Evolutionary conservation across 1,284 basidiomycete species (phyloP).

Genomic region (Pseudozyma sp.): DNA sequence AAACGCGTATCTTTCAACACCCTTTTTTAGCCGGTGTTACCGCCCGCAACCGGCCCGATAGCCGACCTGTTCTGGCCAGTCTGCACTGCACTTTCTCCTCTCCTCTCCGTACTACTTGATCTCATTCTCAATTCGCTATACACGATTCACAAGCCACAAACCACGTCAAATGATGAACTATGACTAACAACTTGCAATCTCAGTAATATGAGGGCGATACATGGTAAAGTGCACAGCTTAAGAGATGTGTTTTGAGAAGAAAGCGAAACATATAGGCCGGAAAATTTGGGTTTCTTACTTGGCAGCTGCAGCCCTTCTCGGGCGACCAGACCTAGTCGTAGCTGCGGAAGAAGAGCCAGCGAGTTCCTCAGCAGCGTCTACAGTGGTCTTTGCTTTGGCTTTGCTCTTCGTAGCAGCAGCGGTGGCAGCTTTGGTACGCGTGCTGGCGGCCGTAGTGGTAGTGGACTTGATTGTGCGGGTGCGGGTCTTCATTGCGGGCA

Average conservation of each 20-base stretch:
- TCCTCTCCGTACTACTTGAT: too few species aligned
- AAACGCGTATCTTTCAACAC: too few species aligned
- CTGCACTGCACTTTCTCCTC: too few species aligned
- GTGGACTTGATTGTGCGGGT: background rate
- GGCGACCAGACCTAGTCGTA: conserved; percentile 25
- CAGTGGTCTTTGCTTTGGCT: background rate
- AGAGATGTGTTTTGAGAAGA: background rate
- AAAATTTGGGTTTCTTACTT: conserved; percentile 10
- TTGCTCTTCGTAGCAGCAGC: conserved; percentile 8
- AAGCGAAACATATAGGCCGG: background rate
- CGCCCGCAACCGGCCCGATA: too few species aligned
- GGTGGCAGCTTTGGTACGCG: conserved; percentile 1
- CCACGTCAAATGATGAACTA: too few species aligned
- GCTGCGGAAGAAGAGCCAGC: conserved; percentile 16
- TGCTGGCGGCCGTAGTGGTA: background rate
- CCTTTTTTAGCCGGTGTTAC: background rate
- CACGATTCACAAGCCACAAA: too few species aligned
- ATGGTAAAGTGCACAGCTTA: background rate
- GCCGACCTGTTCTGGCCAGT: too few species aligned
- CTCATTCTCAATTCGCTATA: too few species aligned
- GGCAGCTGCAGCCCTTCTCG: conserved; percentile 17
- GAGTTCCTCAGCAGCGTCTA: conserved; percentile 4
- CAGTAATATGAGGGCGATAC: too few species aligned
- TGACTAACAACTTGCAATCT: too few species aligned
- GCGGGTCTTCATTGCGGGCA: background rate